These are phyloP conservation scores for Diplodia seriata DNA, from an alignment of 2,329 filamentous ascomycete genomes.

Conservation along the genomic window DNA sequence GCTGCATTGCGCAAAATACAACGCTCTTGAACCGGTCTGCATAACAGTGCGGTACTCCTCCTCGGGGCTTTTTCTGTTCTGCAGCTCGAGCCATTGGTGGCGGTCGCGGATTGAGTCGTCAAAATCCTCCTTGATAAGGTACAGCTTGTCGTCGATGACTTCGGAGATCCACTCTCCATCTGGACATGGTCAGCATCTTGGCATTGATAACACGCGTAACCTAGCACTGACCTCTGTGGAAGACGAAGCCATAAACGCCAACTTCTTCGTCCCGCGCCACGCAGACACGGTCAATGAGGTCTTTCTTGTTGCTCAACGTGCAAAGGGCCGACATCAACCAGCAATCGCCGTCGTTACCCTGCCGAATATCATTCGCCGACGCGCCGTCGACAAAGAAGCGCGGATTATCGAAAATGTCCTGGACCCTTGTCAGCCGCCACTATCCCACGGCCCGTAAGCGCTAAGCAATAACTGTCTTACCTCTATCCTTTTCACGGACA, in stretches of 20 bases:
- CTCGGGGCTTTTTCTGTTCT: constrained; percentile 64
- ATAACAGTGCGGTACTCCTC: constrained; percentile 71
- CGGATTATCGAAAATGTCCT: constrained; percentile 81
- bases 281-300: constrained; percentile 74
- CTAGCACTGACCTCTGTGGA: constrained; percentile 63
- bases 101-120: constrained; percentile 76
- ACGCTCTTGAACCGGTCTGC: constrained; percentile 75
- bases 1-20: constrained; percentile 78
- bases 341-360: constrained; percentile 80
- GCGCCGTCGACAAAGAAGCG: constrained; percentile 79
- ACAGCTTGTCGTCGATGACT: constrained; percentile 90
- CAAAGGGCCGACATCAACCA: constrained; percentile 85
- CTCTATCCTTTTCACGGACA: constrained; percentile 74
- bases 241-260: constrained; percentile 86
- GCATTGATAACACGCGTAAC: neutral
- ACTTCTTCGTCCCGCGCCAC: constrained; percentile 74
- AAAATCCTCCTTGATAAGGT: constrained; percentile 77
- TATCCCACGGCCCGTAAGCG: constrained; percentile 9
- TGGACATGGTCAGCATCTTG: constrained; percentile 16
- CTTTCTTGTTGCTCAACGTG: constrained; percentile 74
- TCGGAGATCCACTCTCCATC: constrained; percentile 76
- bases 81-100: constrained; percentile 74
- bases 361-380: constrained; percentile 76
- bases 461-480: constrained; percentile 43
- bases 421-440: constrained; percentile 46